A percentile compares a stretch with the other conserved stretches of the same genome.
These are phyloP conservation scores for barley (Hordeum vulgare) DNA, from an alignment of 176 grass and related monocot genomes.

Conservation along the genomic window MorexV3_pseudomolecules_assembly NC_058519.1:54035421-54035920, in stretches of 20 bases:
- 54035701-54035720: neutral
- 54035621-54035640: neutral
- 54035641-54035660: neutral
- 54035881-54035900: neutral
- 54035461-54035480: conserved; percentile 39
- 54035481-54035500: conserved; percentile 47
- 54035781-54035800: conserved; percentile 92
- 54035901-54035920: neutral
- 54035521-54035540: conserved; percentile 39
- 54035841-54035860: conserved; percentile 48
- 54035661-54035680: neutral
- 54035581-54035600: conserved; percentile 13
- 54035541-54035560: conserved; percentile 46
- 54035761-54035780: conserved; percentile 90
- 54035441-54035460: conserved; percentile 15
- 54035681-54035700: neutral
- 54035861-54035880: neutral
- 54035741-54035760: conserved; percentile 94
- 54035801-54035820: conserved; percentile 92
- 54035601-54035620: neutral
- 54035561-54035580: conserved; percentile 65
- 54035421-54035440: neutral
- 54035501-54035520: conserved; percentile 22
- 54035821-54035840: conserved; percentile 71
- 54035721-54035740: conserved; percentile 48